These are phyloP conservation scores for Hymenotorrendiella dingleyae DNA, from an alignment of 2,329 filamentous ascomycete genomes.

Conservation along the genomic window DNA sequence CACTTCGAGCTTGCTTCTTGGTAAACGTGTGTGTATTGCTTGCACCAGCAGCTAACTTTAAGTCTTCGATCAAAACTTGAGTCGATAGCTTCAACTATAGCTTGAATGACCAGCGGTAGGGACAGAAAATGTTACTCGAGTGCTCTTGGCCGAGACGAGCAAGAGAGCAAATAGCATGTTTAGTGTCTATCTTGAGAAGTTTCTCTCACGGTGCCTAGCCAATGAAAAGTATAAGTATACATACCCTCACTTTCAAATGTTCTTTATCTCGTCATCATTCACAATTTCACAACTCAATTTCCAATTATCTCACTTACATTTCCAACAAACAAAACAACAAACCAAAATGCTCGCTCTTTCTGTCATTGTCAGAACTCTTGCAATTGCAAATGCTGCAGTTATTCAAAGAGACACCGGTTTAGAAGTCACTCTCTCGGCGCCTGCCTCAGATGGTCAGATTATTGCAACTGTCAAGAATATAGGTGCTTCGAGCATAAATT, in stretches of 20 bases:
- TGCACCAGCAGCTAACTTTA: too few species aligned
- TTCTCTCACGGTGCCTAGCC: too few species aligned
- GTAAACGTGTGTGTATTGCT: too few species aligned
- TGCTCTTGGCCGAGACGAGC: too few species aligned
- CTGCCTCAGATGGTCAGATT: conserved; percentile 26
- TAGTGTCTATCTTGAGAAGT: too few species aligned
- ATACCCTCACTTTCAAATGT: too few species aligned
- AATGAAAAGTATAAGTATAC: not conserved
- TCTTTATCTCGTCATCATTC: not conserved
- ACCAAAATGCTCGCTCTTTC: conserved; percentile 25
- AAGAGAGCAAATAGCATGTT: too few species aligned
- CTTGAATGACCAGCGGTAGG: too few species aligned
- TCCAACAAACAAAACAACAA: not conserved
- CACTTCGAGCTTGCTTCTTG: too few species aligned
- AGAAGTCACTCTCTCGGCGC: conserved; percentile 21
- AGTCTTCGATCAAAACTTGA: too few species aligned
- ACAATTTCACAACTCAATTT: not conserved
- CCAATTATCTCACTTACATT: not conserved
- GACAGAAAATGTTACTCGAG: too few species aligned
- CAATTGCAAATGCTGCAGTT: conserved; percentile 13
- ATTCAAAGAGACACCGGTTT: conserved; percentile 15
- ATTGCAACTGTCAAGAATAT: conserved; percentile 37
- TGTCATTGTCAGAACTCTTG: conserved; percentile 9
- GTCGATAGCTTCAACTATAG: too few species aligned
- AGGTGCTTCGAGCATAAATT: conserved; percentile 32